Conservation (phyloP, 345 rosid species). For the Fremontodendron californicum region DNA sequence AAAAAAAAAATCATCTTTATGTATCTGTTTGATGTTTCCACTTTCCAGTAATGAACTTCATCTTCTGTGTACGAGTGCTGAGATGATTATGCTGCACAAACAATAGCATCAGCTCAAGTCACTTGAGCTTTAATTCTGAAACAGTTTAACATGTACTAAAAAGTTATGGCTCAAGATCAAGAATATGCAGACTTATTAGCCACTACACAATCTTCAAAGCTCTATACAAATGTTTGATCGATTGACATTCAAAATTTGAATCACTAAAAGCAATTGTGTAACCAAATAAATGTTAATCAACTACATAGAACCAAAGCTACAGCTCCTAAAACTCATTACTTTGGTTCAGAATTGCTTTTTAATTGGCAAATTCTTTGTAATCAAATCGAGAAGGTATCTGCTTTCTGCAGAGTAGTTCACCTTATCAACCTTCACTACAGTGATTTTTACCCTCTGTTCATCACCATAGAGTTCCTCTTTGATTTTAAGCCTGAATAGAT, state of each 20-base stretch:
- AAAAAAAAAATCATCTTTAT: too few species aligned
- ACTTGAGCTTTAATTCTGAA: background rate
- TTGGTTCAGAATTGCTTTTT: slow-evolving; percentile 16
- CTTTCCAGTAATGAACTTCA: slow-evolving; percentile 18
- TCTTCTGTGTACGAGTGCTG: background rate
- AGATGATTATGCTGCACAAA: background rate
- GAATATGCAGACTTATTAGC: background rate
- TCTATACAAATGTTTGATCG: background rate
- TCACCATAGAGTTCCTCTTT: slow-evolving; percentile 84
- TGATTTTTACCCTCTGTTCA: slow-evolving; percentile 76
- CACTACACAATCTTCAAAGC: background rate
- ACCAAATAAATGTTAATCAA: background rate
- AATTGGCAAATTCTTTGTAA: slow-evolving; percentile 22
- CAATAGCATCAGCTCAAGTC: background rate
- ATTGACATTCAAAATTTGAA: background rate
- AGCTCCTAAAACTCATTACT: slow-evolving; percentile 20
- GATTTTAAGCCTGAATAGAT: slow-evolving; percentile 69
- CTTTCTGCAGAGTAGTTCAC: slow-evolving; percentile 60
- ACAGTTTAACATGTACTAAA: background rate
- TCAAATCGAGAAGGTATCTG: slow-evolving; percentile 55
- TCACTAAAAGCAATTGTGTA: background rate
- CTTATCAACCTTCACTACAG: slow-evolving; percentile 62
- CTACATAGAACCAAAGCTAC: slow-evolving; percentile 3
- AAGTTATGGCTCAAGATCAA: background rate
- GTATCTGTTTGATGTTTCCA: slow-evolving; percentile 15